Percentiles rank a stretch among this genome's conserved stretches.
Evolutionary conservation across 1,284 basidiomycete genomes (phyloP).

Genomic region (Leccinum pallidistipes): DNA sequence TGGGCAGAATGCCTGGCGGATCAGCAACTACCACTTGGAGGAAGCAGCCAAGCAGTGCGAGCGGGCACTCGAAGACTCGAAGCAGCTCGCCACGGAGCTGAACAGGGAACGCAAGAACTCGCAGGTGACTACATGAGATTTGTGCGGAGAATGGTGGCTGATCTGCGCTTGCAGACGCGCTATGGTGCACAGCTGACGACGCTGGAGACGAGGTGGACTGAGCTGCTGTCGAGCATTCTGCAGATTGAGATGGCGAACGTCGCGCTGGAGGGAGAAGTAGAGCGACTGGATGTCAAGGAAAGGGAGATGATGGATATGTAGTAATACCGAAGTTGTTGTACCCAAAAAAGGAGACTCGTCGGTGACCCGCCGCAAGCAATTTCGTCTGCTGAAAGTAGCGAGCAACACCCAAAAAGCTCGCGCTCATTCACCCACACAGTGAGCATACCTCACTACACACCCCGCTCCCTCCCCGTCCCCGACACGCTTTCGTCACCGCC

Average conservation of each 20-base stretch:
- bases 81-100: conserved; percentile 75
- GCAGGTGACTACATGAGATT: conserved; percentile 53
- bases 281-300: conserved; percentile 54
- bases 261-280: conserved; percentile 75
- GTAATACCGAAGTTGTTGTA: not conserved
- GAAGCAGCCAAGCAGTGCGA: conserved; percentile 76
- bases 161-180: conserved; percentile 50
- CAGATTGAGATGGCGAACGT: conserved; percentile 94
- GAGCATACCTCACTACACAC: conserved; percentile 2
- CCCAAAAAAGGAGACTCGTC: conserved; percentile 28
- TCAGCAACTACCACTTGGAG: conserved; percentile 88
- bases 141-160: not conserved
- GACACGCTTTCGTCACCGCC: conserved; percentile 11
- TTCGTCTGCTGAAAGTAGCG: conserved; percentile 18
- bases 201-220: conserved; percentile 86
- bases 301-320: conserved; percentile 54
- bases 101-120: conserved; percentile 85
- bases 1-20: conserved; percentile 88
- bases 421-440: conserved; percentile 6
- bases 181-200: conserved; percentile 75
- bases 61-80: conserved; percentile 67
- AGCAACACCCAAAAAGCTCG: conserved; percentile 7
- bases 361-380: conserved; percentile 13
- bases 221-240: conserved; percentile 82
- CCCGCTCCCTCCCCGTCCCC: not conserved